These are phyloP conservation scores for Comarum palustre DNA, from an alignment of 306 rosid genomes.

Conservation along the genomic window DNA sequence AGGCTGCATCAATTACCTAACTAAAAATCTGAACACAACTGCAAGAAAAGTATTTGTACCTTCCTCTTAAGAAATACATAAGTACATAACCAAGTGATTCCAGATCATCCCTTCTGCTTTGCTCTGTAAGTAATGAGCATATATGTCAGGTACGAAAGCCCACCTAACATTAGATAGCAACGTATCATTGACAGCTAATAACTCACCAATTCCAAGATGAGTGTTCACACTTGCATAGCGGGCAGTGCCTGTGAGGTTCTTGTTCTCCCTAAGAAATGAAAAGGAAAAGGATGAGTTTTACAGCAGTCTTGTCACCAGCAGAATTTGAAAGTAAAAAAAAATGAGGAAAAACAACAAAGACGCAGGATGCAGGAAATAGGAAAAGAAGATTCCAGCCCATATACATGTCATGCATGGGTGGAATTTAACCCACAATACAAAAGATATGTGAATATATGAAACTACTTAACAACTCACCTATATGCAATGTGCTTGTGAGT, in stretches of 20 bases:
- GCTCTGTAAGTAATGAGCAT: slow-evolving; percentile 58
- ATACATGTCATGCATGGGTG: background rate
- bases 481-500: slow-evolving; percentile 96
- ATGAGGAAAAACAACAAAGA: background rate
- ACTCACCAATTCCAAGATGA: slow-evolving; percentile 93
- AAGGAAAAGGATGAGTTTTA: slow-evolving; percentile 11
- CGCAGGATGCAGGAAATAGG: background rate
- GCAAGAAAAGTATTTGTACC: slow-evolving; percentile 44
- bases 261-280: slow-evolving; percentile 66
- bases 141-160: slow-evolving; percentile 7
- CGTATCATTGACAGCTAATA: slow-evolving; percentile 22
- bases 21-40: slow-evolving; percentile 16
- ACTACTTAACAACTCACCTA: slow-evolving; percentile 52
- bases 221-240: slow-evolving; percentile 99
- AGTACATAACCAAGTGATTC: slow-evolving; percentile 99
- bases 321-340: background rate
- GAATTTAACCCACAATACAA: background rate
- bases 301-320: background rate
- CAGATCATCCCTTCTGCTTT: slow-evolving; percentile 99
- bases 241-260: slow-evolving; percentile 99
- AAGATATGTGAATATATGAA: background rate
- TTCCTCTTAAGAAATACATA: slow-evolving; percentile 96
- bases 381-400: background rate
- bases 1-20: slow-evolving; percentile 27
- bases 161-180: slow-evolving; percentile 19